Percentiles rank a stretch among this genome's conserved stretches.
Conservation (phyloP, 768 basidiomycete genomes). For the Psilocybe cyanescens region DNA sequence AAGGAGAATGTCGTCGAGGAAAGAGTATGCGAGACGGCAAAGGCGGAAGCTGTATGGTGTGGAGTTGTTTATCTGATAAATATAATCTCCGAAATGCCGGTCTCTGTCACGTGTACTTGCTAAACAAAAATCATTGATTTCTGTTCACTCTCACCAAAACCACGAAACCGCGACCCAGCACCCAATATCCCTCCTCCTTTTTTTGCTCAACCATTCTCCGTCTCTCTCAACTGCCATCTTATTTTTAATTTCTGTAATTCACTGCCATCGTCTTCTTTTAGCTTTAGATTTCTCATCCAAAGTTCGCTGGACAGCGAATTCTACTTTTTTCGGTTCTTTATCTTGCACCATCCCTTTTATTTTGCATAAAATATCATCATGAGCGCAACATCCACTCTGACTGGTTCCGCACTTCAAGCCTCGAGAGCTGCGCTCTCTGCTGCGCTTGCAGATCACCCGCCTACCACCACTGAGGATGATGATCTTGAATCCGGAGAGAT, state of each 20-base stretch:
- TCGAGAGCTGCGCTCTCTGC: constrained; percentile 79
- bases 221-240: constrained; percentile 4
- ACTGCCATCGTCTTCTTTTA: not conserved
- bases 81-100: constrained; percentile 15
- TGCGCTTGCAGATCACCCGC: constrained; percentile 53
- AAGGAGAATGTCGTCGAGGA: constrained; percentile 6
- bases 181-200: not conserved
- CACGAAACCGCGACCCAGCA: constrained; percentile 19
- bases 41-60: constrained; percentile 2
- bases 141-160: constrained; percentile 28
- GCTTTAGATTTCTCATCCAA: constrained; percentile 12
- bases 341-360: constrained; percentile 16
- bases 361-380: constrained; percentile 29
- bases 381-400: constrained; percentile 53
- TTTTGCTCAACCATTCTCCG: not conserved
- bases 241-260: constrained; percentile 22
- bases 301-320: constrained; percentile 10
- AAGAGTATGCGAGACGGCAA: constrained; percentile 9
- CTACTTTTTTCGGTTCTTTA: constrained; percentile 8
- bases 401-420: constrained; percentile 73
- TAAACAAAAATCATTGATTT: constrained; percentile 26
- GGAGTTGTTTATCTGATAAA: constrained; percentile 39
- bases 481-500: constrained; percentile 80
- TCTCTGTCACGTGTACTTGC: constrained; percentile 18
- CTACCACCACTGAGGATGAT: constrained; percentile 33